A percentile compares a stretch with the other conserved stretches of the same genome.
Evolutionary conservation across 1,284 basidiomycete species (phyloP).

Genomic region (Ustilago loliicola): DNA sequence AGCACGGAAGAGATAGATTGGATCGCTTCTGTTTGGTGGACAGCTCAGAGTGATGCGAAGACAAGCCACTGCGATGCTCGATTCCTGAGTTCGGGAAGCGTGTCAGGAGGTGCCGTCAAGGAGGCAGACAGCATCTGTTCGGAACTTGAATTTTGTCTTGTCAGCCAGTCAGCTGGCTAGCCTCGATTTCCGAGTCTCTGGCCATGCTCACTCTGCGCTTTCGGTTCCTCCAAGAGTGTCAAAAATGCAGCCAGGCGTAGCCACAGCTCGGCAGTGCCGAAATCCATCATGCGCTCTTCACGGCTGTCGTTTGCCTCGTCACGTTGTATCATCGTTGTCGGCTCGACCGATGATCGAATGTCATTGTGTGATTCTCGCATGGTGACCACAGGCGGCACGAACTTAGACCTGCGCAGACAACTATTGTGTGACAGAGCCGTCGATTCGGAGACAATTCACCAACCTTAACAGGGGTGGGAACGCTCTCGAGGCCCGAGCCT

Average conservation of each 20-base stretch:
- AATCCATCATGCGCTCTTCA: background rate
- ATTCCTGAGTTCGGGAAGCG: background rate
- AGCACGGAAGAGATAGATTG: background rate
- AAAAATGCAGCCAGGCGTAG: background rate
- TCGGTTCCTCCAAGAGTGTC: background rate
- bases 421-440: background rate
- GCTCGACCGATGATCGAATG: background rate
- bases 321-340: background rate
- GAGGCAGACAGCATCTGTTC: background rate
- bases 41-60: background rate
- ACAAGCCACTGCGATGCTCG: background rate
- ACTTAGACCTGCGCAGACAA: background rate
- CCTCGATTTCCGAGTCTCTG: background rate
- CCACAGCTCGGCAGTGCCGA: conserved; percentile 2
- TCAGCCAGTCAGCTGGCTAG: background rate
- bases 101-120: conserved; percentile 13
- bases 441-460: background rate
- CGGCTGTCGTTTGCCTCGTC: background rate
- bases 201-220: background rate
- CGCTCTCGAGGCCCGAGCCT: background rate
- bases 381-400: background rate
- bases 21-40: background rate
- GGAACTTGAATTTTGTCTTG: conserved; percentile 2
- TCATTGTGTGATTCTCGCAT: background rate
- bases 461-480: background rate